Conservation (phyloP, 164 flowering plant genomes). For the Saururus chinensis region DNA sequence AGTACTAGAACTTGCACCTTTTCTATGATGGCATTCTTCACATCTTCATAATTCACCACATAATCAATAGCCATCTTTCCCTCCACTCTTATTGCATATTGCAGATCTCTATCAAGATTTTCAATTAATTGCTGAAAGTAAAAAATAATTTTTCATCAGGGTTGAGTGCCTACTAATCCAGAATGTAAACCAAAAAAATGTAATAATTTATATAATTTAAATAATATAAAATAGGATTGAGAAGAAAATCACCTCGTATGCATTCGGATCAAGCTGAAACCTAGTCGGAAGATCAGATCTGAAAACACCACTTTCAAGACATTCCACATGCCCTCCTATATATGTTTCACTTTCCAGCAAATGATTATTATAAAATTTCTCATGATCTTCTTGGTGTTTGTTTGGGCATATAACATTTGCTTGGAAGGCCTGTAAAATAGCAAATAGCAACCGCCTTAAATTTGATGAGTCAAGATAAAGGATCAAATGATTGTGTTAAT, state of each 20-base stretch:
- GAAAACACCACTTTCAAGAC: constrained; percentile 99
- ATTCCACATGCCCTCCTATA: constrained; percentile 99
- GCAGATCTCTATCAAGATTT: constrained; percentile 94
- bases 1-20: constrained; percentile 38
- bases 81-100: constrained; percentile 92
- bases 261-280: constrained; percentile 89
- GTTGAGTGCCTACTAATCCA: not conserved
- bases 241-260: constrained; percentile 52
- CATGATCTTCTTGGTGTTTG: constrained; percentile 90
- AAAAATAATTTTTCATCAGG: not conserved
- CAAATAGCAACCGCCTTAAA: not conserved
- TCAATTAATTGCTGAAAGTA: constrained; percentile 52
- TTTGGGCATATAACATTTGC: constrained; percentile 98
- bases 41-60: constrained; percentile 83
- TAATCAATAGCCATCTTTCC: constrained; percentile 88
- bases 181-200: not conserved
- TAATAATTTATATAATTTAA: not conserved
- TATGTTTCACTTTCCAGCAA: constrained; percentile 98
- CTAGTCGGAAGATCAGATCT: constrained; percentile 92
- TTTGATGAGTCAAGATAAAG: not conserved
- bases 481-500: no score
- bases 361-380: constrained; percentile 67
- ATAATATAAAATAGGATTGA: not conserved
- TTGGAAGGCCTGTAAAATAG: constrained; percentile 60
- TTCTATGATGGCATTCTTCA: constrained; percentile 67